Evolutionary conservation across 148 eudicot species (phyloP).

Genomic region (Fallopia convolvulus): DNA sequence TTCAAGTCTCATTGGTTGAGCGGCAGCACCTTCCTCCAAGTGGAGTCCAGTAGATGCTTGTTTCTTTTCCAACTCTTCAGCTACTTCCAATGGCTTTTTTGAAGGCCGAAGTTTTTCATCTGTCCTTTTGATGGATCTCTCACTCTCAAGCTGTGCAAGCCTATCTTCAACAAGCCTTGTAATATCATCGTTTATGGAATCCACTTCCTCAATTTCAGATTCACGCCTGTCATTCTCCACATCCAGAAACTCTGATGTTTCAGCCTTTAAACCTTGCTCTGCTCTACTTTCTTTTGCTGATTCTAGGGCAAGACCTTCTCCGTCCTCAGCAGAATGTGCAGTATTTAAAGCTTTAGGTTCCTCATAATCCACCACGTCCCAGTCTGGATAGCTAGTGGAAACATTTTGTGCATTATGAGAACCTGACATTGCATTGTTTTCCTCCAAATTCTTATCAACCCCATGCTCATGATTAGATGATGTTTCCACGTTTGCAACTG

Average conservation of each 20-base stretch:
- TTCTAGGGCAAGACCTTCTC: constrained; percentile 9
- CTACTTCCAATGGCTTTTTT: constrained; percentile 57
- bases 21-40: constrained; percentile 75
- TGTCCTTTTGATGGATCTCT: constrained; percentile 25
- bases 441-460: constrained; percentile 16
- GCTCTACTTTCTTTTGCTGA: constrained; percentile 6
- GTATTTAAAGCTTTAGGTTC: not conserved
- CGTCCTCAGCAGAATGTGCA: constrained; percentile 16
- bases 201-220: constrained; percentile 15
- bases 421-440: not conserved
- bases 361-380: constrained; percentile 18
- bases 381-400: constrained; percentile 11
- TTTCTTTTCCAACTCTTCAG: constrained; percentile 80
- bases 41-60: constrained; percentile 73
- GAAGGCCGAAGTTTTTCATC: constrained; percentile 29
- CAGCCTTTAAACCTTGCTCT: constrained; percentile 20
- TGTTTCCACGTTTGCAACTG: constrained; percentile 11
- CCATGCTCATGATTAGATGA: constrained; percentile 4
- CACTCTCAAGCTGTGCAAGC: constrained; percentile 28
- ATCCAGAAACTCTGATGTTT: constrained; percentile 17
- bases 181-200: constrained; percentile 31
- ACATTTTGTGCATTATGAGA: constrained; percentile 9
- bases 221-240: constrained; percentile 13
- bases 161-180: constrained; percentile 34
- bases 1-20: constrained; percentile 96